These are phyloP conservation scores for Toxicodendron radicans DNA, from an alignment of 345 rosid genomes.

Conservation along the genomic window DNA sequence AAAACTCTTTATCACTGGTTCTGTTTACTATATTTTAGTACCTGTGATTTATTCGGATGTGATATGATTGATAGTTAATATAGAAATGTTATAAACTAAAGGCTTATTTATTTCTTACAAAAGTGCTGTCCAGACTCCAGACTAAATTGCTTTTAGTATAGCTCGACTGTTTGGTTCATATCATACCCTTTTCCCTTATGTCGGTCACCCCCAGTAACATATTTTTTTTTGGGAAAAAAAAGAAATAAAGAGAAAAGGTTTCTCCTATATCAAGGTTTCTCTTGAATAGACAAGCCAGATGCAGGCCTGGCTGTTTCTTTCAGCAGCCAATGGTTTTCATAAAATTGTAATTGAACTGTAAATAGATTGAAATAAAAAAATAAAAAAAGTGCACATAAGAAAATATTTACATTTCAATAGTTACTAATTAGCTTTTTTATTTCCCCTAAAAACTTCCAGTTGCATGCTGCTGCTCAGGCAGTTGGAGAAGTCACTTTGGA, in stretches of 20 bases:
- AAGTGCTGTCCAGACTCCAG: too few relatives aligned
- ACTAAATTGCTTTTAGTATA: too few relatives aligned
- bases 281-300: background rate
- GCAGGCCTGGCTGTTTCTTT: background rate
- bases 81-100: too few relatives aligned
- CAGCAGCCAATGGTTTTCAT: background rate
- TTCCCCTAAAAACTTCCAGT: constrained; percentile 34
- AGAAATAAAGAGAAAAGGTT: background rate
- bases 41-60: too few relatives aligned
- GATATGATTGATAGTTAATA: too few relatives aligned
- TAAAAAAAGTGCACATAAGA: background rate
- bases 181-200: too few relatives aligned
- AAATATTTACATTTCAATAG: background rate
- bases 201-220: too few relatives aligned
- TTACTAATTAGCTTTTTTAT: background rate
- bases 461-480: constrained; percentile 85
- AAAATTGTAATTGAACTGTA: background rate
- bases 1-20: background rate
- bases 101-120: too few relatives aligned
- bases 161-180: too few relatives aligned
- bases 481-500: constrained; percentile 81
- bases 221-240: too few relatives aligned
- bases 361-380: background rate
- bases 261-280: background rate
- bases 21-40: too few relatives aligned